These are phyloP conservation scores for Podaxis sp. DNA, from an alignment of 768 basidiomycete genomes.

Conservation along the genomic window DNA sequence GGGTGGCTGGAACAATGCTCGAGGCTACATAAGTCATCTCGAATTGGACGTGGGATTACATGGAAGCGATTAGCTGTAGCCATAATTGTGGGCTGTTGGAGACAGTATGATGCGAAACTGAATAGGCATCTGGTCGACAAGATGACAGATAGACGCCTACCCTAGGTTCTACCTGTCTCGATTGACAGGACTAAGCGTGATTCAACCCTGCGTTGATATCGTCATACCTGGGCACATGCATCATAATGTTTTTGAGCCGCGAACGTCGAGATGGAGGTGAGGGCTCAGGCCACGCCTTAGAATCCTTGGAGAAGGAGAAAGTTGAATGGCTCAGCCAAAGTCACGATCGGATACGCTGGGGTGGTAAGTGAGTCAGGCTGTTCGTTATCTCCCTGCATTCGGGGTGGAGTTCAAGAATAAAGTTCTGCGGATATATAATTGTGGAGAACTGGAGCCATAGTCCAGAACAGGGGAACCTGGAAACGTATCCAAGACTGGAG, in stretches of 20 bases:
- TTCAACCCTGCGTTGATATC: neutral
- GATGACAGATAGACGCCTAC: conserved; percentile 6
- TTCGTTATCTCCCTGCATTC: neutral
- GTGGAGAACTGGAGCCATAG: neutral
- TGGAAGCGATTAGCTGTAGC: no score
- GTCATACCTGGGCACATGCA: conserved; percentile 6
- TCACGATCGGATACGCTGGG: neutral
- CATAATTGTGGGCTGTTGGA: neutral
- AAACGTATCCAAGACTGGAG: neutral
- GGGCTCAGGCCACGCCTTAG: no score
- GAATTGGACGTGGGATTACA: no score
- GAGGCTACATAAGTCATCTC: no score
- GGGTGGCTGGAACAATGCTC: neutral
- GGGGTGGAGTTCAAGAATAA: neutral
- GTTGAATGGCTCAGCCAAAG: neutral
- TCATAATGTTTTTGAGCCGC: neutral
- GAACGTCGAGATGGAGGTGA: neutral
- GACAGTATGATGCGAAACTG: neutral
- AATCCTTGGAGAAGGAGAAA: neutral
- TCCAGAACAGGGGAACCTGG: no score
- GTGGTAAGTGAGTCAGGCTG: neutral
- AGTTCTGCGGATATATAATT: neutral
- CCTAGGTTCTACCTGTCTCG: neutral
- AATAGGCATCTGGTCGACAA: conserved; percentile 1
- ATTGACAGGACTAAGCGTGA: neutral